A percentile compares a stretch with the other conserved stretches of the same genome.
Conservation (phyloP, 2,329 filamentous ascomycete genomes). For the Thelonectria blattea region DNA sequence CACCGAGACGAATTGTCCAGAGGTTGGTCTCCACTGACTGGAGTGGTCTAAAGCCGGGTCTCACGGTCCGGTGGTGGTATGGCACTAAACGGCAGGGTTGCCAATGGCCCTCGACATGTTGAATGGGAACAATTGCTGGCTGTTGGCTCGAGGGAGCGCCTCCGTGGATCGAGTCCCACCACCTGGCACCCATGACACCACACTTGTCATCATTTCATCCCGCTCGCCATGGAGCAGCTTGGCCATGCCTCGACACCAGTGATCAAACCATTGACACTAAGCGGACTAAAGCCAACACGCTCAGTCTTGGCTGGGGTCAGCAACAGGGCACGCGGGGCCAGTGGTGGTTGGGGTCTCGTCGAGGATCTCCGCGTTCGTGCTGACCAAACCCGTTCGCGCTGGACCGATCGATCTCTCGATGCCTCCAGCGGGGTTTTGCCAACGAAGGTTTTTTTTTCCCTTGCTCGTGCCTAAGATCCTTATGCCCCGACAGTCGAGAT, state of each 20-base stretch:
- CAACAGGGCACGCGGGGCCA: too few species aligned
- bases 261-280: not conserved
- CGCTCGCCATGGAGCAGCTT: not conserved
- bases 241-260: too few species aligned
- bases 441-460: not conserved
- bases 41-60: not conserved
- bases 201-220: not conserved
- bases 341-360: not conserved
- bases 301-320: not conserved
- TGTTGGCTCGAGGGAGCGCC: not conserved
- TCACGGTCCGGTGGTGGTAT: not conserved
- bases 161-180: not conserved
- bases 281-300: not conserved
- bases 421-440: not conserved
- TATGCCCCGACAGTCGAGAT: not conserved
- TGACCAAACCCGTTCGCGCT: not conserved
- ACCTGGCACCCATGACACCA: not conserved
- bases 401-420: not conserved
- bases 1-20: not conserved
- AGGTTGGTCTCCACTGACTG: not conserved
- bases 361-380: too few species aligned
- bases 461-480: not conserved
- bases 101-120: too few species aligned
- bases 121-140: not conserved
- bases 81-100: not conserved